Evolutionary conservation across 2,329 filamentous ascomycete genomes (phyloP).

Genomic region (Acrodontium crateriforme): DNA sequence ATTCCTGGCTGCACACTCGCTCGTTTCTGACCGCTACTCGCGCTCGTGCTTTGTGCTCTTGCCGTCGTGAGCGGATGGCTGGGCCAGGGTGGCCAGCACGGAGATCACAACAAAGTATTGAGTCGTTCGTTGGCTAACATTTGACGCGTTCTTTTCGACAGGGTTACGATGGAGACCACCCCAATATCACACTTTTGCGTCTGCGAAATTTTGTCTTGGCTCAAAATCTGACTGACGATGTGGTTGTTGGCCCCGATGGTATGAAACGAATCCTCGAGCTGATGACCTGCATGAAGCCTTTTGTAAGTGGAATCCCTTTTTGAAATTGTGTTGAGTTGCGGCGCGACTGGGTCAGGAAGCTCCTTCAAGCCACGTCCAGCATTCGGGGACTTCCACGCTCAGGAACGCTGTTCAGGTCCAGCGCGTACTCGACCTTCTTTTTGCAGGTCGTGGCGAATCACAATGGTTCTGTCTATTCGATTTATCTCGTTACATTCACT

Average conservation of each 20-base stretch:
- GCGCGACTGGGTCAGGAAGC: background rate
- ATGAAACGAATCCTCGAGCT: slow-evolving; percentile 52
- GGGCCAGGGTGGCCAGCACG: too few relatives aligned
- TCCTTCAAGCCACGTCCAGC: background rate
- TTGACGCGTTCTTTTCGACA: slow-evolving; percentile 25
- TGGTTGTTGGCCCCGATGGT: slow-evolving; percentile 48
- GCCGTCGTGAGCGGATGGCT: too few relatives aligned
- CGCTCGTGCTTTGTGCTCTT: too few relatives aligned
- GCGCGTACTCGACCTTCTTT: background rate
- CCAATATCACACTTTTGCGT: slow-evolving; percentile 67
- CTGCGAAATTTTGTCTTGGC: slow-evolving; percentile 66
- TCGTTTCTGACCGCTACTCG: too few relatives aligned
- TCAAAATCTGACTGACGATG: slow-evolving; percentile 49
- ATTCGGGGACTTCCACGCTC: background rate
- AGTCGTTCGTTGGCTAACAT: slow-evolving; percentile 1
- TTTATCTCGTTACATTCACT: too few relatives aligned
- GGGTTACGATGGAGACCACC: slow-evolving; percentile 62
- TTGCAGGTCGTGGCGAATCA: too few relatives aligned
- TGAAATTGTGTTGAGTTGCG: background rate
- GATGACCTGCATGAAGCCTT: slow-evolving; percentile 57
- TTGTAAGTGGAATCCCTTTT: slow-evolving; percentile 57
- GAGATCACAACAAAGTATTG: too few relatives aligned
- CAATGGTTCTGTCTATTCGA: too few relatives aligned
- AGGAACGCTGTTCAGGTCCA: background rate
- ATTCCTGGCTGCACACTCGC: too few relatives aligned